Base-by-base conservation (phyloP, 2,329 filamentous ascomycete genomes). In the Neopestalotiopsis clavispora region DNA sequence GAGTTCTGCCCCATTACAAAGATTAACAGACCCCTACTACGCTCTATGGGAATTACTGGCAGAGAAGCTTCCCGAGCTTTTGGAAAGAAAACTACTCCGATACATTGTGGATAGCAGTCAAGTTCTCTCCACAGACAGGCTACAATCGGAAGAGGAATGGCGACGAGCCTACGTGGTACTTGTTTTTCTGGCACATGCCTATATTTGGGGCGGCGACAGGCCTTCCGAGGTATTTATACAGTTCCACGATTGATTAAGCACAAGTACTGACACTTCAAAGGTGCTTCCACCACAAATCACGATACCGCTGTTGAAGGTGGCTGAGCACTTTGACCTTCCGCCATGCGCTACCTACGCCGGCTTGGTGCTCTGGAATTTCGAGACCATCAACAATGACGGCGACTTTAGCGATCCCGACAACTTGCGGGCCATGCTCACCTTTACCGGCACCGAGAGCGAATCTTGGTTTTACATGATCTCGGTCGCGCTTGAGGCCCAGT, bases 381-480 rank as follows among this genome's bases (percentile, higher is more conserved):
- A 88, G 71, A 89, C 91, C 52, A 70, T 73, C 0, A 77, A 79
- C 2, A 58, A 74, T 0, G 86, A 90, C 63, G 59, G 74, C 1
- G 86, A 90, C 64, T 88, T 92, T 34, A 87, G 90, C 72, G 83
- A 89, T 68, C 83, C 95, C 10, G 88, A 93, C 69, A 90, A 92
- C 65, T 84, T 98, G 12, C 84, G 87, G 23, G 91, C 91, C 0
- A 85, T 95, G 10, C 87, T 92, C 76, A 97, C 95, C 13, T 96
- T 97, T 75, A 98, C 94, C 4, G 95, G 94, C 32, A 96, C 94
- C 7, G 82, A 91, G 65, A 94, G 97, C 73, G 95, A 98, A 80
- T 94, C 94, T 74, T 98, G 95, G 95, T 98, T 98, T 81, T 95
- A 95, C 74, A 85, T 96, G 49, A 87, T 98, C 70, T 97, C 94